phyloP scores from a whole-genome alignment of 2,329 filamentous ascomycete genomes.

The Periconia sp. region DNA sequence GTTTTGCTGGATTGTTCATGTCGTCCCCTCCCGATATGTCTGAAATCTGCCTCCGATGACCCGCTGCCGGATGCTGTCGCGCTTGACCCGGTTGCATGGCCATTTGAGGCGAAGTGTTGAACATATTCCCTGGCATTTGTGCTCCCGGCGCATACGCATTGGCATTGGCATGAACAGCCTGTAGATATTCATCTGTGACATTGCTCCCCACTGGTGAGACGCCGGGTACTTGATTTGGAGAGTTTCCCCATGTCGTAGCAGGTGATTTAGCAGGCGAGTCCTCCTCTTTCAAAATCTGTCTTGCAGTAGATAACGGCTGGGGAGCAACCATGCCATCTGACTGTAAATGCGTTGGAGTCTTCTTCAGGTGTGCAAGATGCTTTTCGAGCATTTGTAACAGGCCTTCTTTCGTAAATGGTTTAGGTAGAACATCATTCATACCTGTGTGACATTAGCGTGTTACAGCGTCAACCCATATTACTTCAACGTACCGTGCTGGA shows the following conservation, averaged over 20 bases:
- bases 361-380: slow-evolving; percentile 81
- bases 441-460: slow-evolving; percentile 57
- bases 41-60: slow-evolving; percentile 61
- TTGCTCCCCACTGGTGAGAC: slow-evolving; percentile 56
- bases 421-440: slow-evolving; percentile 96
- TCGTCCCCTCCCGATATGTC: slow-evolving; percentile 60
- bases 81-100: slow-evolving; percentile 25
- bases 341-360: slow-evolving; percentile 49
- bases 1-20: slow-evolving; percentile 56
- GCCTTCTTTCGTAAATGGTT: slow-evolving; percentile 89
- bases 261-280: slow-evolving; percentile 65
- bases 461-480: no score
- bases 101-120: slow-evolving; percentile 43
- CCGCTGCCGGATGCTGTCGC: slow-evolving; percentile 28
- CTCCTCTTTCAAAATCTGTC: slow-evolving; percentile 63
- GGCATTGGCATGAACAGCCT: slow-evolving; percentile 47
- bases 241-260: slow-evolving; percentile 63
- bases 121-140: slow-evolving; percentile 40
- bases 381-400: slow-evolving; percentile 81
- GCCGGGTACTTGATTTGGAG: slow-evolving; percentile 59
- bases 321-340: slow-evolving; percentile 53
- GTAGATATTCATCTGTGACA: slow-evolving; percentile 50
- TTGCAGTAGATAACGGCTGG: slow-evolving; percentile 53
- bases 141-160: slow-evolving; percentile 39
- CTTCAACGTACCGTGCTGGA: slow-evolving; percentile 78